These are phyloP conservation scores for Phytophthora macrochlamydospora DNA, from an alignment of 352 stramenopile species.

Conservation along the genomic window DNA sequence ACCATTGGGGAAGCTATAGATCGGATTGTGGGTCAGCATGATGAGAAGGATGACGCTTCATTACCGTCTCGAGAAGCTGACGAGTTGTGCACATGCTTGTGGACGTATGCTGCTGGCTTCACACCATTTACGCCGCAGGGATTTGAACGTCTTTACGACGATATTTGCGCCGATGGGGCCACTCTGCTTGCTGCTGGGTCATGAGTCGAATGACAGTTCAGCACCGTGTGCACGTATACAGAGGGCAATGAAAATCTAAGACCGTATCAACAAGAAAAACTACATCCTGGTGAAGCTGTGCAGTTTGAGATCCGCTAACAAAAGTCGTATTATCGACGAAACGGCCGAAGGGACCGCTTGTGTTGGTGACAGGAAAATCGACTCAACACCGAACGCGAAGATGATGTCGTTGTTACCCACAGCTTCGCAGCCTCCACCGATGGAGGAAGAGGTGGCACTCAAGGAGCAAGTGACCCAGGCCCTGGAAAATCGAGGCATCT, in stretches of 20 bases:
- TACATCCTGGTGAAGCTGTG: neutral
- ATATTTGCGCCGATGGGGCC: conserved; percentile 79
- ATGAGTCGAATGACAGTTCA: conserved; percentile 13
- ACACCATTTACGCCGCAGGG: conserved; percentile 75
- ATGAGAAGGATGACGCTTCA: conserved; percentile 24
- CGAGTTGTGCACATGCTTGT: conserved; percentile 79
- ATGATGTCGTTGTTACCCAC: conserved; percentile 29
- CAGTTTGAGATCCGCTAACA: neutral
- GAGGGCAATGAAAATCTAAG: conserved; percentile 2
- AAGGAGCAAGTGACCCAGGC: conserved; percentile 67
- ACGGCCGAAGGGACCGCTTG: conserved; percentile 21
- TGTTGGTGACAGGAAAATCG: too few relatives aligned
- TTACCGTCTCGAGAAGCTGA: conserved; percentile 54
- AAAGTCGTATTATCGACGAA: conserved; percentile 5
- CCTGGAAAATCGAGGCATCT: conserved; percentile 64
- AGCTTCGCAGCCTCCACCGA: conserved; percentile 32
- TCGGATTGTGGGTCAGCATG: conserved; percentile 60
- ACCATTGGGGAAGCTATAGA: conserved; percentile 85
- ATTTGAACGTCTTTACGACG: conserved; percentile 88
- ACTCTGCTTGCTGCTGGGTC: conserved; percentile 38
- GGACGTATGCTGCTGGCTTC: conserved; percentile 77
- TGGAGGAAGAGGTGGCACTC: conserved; percentile 60
- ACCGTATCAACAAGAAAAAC: conserved; percentile 6
- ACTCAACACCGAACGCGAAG: neutral
- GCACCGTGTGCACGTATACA: neutral